Evolutionary conservation across 2,329 filamentous ascomycete species (phyloP).

Genomic region (Drechslerella stenobrocha): DNA sequence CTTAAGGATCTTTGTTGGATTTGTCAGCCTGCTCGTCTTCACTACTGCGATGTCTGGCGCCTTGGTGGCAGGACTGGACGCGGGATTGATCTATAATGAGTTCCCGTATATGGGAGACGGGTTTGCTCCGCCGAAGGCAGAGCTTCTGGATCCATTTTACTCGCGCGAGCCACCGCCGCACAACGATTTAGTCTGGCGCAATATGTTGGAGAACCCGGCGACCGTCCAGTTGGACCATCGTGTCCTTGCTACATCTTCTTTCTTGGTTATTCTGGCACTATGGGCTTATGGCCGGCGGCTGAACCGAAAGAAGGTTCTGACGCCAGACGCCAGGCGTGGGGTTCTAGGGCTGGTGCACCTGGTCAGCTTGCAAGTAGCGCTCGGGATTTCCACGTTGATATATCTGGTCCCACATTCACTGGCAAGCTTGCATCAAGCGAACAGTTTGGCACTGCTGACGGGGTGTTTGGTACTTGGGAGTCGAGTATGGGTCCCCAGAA

Average conservation of each 20-base stretch:
- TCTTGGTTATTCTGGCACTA: constrained; percentile 75
- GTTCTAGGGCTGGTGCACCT: constrained; percentile 80
- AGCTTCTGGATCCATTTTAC: constrained; percentile 52
- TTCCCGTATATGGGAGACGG: constrained; percentile 93
- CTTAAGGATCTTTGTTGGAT: constrained; percentile 54
- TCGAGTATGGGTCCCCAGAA: constrained; percentile 71
- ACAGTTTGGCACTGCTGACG: constrained; percentile 79
- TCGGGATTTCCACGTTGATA: constrained; percentile 87
- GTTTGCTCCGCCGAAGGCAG: constrained; percentile 71
- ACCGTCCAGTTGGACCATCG: constrained; percentile 95
- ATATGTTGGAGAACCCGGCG: constrained; percentile 95
- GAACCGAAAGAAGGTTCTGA: constrained; percentile 24
- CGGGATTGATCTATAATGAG: constrained; percentile 97
- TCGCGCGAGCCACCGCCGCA: constrained; percentile 48
- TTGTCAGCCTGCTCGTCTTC: constrained; percentile 67
- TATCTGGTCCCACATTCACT: constrained; percentile 90
- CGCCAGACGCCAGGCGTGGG: constrained; percentile 65
- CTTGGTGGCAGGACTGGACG: constrained; percentile 90
- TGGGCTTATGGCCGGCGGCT: constrained; percentile 66
- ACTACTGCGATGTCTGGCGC: constrained; percentile 80
- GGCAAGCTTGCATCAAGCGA: constrained; percentile 90
- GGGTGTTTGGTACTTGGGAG: constrained; percentile 79
- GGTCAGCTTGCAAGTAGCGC: constrained; percentile 75
- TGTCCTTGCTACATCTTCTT: constrained; percentile 85
- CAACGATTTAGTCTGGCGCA: constrained; percentile 91